These are phyloP conservation scores for Grosmannia huntii DNA, from an alignment of 2,329 filamentous ascomycete species.

Conservation along the genomic window DNA sequence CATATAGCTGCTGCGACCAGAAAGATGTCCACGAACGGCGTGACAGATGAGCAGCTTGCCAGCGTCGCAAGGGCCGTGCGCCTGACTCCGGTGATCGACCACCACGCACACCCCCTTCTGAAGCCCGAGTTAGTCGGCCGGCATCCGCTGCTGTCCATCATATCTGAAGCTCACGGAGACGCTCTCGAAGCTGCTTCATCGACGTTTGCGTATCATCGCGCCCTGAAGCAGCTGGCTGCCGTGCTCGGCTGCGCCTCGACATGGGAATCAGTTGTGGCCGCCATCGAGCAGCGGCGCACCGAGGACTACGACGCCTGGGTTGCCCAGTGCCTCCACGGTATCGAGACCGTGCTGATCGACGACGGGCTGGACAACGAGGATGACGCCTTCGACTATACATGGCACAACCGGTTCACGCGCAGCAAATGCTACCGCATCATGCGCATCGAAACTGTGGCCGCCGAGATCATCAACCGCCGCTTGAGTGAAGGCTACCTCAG, in stretches of 20 bases:
- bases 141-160: conserved; percentile 44
- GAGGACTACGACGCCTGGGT: conserved; percentile 43
- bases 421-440: conserved; percentile 60
- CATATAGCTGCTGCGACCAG: not conserved
- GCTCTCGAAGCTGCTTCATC: conserved; percentile 50
- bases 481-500: conserved; percentile 19
- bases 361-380: conserved; percentile 52
- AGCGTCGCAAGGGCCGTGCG: conserved; percentile 29
- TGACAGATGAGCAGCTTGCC: conserved; percentile 14
- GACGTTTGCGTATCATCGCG: conserved; percentile 57
- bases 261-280: conserved; percentile 41
- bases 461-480: conserved; percentile 41
- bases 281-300: conserved; percentile 26
- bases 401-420: conserved; percentile 53
- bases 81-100: conserved; percentile 55
- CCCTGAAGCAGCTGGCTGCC: conserved; percentile 52
- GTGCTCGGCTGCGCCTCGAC: conserved; percentile 52
- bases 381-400: conserved; percentile 44
- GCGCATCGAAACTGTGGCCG: conserved; percentile 61
- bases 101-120: conserved; percentile 60
- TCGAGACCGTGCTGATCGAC: conserved; percentile 65
- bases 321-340: conserved; percentile 53
- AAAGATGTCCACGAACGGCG: not conserved
- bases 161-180: conserved; percentile 58
- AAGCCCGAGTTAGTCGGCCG: conserved; percentile 32